Evolutionary conservation across 1,139 yeast genomes (phyloP).

Genomic region (Arxiozyma heterogenica): DNA sequence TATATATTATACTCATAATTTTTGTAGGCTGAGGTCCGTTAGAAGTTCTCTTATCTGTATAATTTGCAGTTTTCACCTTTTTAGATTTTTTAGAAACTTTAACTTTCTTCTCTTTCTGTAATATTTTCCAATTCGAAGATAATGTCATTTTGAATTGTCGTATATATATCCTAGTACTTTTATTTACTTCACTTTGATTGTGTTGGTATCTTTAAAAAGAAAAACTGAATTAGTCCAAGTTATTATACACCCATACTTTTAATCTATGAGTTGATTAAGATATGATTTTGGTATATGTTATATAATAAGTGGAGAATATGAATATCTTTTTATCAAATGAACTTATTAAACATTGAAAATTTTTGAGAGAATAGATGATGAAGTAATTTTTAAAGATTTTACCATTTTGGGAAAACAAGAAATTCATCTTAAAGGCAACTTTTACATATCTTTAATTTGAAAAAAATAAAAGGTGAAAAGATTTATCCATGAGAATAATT

Average conservation of each 20-base stretch:
- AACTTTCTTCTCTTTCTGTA: slow-evolving; percentile 11
- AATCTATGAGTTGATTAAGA: too few relatives aligned
- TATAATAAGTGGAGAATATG: not conserved
- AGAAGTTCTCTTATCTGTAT: not conserved
- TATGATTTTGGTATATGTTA: too few relatives aligned
- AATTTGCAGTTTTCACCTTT: not conserved
- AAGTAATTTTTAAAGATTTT: slow-evolving; percentile 1
- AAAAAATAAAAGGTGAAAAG: not conserved
- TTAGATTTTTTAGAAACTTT: not conserved
- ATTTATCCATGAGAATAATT: not conserved
- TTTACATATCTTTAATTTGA: too few relatives aligned
- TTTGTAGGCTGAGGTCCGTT: slow-evolving; percentile 5
- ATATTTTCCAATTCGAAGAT: slow-evolving; percentile 28
- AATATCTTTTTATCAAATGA: not conserved
- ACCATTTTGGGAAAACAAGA: slow-evolving; percentile 1
- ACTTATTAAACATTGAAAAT: not conserved
- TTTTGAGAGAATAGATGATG: not conserved
- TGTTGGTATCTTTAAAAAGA: not conserved
- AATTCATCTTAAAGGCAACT: not conserved
- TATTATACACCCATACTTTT: too few relatives aligned
- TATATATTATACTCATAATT: slow-evolving; percentile 27
- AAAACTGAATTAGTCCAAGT: not conserved
- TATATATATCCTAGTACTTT: too few relatives aligned
- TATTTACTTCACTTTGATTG: not conserved
- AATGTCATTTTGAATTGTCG: slow-evolving; percentile 19